Base-by-base conservation (phyloP, 352 stramenopile genomes). In the Albugo laibachii region DNA sequence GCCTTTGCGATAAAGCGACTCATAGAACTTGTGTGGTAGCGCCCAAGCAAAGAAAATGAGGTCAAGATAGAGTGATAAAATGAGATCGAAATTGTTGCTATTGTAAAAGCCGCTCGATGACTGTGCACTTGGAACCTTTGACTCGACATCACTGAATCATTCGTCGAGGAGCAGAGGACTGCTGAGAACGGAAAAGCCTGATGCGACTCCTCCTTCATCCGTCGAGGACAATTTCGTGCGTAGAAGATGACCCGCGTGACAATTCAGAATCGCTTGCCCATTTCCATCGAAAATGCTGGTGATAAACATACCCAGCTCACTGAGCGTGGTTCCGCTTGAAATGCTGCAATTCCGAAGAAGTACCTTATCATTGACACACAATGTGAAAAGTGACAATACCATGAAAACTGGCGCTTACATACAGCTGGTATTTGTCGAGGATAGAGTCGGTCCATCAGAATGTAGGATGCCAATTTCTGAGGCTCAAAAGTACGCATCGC, bases 391-490 rank as follows among this genome's bases (percentile, higher is more conserved):
- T 47, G 11, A 56, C 8, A 3, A 31, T 31, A 31, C 8, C 24
- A 31, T 31, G 8, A 3, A 31, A 3, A 31, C 10, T 14, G 15
- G 58, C n/a, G 57, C 40, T 18, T 12, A 52, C 50, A 4, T 56
- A 72, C 66, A 15, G 77, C 79, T 6, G 66, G 56, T 48, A 78
- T 80, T 49, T 80, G 69, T 40, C 82, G 75, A 4, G 94, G 92
- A 39, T 96, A 94, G 48, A 99, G 95, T 11, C 91, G 82, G 61
- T 96, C 68, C 94, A 99, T 99, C 27, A 99, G 62, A 53, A 99
- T 98, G 62, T 80, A 88, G 37, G 77, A 83, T 50, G 82, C 80
- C 16, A 88, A 66, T 47, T 95, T 81, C 2, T 68, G 54, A 0
- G 63, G 58, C 1, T 57, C 76, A 62, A 91, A 76, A 34, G 53